Percentiles rank a stretch among this genome's conserved stretches.
phyloP scores from a whole-genome alignment of 176 grass and related monocot species.

The Rhynchospora pubera region DNA sequence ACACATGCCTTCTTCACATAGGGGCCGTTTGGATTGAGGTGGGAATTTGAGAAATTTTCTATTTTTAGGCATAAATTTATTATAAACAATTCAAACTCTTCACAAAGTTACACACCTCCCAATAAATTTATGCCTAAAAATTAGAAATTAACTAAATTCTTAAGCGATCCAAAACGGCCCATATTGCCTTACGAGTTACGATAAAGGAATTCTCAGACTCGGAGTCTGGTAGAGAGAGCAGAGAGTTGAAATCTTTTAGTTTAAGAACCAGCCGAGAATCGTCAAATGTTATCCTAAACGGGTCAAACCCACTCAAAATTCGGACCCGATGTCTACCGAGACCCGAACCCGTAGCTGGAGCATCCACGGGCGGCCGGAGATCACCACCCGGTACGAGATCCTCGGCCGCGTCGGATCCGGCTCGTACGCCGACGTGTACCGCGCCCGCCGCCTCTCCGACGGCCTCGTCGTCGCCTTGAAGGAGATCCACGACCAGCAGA shows the following conservation, averaged over 20 bases:
- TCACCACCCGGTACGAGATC: constrained; percentile 67
- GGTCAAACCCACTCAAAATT: neutral
- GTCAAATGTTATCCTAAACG: neutral
- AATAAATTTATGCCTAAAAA: no score
- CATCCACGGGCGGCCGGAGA: constrained; percentile 66
- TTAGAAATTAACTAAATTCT: no score
- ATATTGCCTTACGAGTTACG: no score
- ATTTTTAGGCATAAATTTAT: no score
- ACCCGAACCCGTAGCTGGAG: constrained; percentile 63
- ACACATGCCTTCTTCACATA: no score
- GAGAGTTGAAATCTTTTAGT: neutral
- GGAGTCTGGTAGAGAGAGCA: no score
- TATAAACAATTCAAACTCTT: no score
- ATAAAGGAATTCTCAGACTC: no score
- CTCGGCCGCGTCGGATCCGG: constrained; percentile 71
- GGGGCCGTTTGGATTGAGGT: no score
- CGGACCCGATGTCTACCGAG: constrained; percentile 2
- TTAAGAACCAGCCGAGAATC: neutral
- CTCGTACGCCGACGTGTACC: constrained; percentile 91
- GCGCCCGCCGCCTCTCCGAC: constrained; percentile 71
- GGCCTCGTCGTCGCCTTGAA: constrained; percentile 66
- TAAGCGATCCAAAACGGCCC: no score
- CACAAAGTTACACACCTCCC: no score
- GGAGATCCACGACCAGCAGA: constrained; percentile 82
- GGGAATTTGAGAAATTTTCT: no score